These are phyloP conservation scores for Crithidia expoeki DNA, from an alignment of 208 protist species.

Conservation along the genomic window DNA sequence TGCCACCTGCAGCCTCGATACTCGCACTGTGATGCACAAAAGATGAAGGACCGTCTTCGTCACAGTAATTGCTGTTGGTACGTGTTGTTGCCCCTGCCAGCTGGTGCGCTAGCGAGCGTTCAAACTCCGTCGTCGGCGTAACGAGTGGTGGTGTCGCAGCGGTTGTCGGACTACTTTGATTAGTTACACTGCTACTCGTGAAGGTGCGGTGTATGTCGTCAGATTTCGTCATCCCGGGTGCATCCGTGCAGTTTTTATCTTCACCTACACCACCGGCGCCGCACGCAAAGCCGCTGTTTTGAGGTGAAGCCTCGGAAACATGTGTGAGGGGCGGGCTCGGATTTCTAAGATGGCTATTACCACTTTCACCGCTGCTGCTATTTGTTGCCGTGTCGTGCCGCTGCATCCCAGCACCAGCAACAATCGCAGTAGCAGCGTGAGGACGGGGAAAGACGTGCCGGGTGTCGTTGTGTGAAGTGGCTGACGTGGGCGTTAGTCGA, in stretches of 20 bases:
- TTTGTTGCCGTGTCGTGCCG: no score
- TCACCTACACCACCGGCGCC: no score
- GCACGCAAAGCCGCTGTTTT: no score
- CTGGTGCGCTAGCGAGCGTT: constrained; percentile 8
- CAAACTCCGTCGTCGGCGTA: constrained; percentile 24
- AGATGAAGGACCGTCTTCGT: not conserved
- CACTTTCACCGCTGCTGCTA: no score
- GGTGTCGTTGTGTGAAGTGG: not conserved
- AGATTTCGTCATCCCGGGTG: no score
- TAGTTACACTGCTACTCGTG: not conserved
- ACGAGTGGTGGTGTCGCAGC: not conserved
- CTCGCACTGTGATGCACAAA: not conserved
- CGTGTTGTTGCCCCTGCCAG: no score
- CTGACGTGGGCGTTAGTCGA: not conserved
- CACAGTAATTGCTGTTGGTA: no score
- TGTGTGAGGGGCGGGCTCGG: no score
- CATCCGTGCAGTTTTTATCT: no score
- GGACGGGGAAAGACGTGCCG: not conserved
- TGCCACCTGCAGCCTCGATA: not conserved
- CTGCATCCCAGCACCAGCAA: no score
- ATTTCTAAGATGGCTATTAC: no score
- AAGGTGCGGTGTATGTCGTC: not conserved
- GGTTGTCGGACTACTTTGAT: not conserved
- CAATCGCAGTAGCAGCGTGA: not conserved
- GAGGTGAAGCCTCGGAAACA: no score